These are phyloP conservation scores for Rubroboletus satanas DNA, from an alignment of 768 basidiomycete species.

Conservation along the genomic window DNA sequence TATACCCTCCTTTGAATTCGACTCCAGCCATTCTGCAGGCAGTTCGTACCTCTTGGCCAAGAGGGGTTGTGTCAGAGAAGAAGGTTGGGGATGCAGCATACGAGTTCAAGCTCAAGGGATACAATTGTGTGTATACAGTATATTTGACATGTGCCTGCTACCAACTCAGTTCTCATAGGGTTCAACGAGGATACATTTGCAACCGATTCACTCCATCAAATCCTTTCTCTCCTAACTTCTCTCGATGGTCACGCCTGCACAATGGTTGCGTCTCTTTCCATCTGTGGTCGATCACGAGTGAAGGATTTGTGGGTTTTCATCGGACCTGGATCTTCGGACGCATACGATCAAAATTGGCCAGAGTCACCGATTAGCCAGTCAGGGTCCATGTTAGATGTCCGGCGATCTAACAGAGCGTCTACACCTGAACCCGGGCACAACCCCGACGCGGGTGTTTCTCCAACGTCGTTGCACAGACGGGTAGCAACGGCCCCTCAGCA, in stretches of 20 bases:
- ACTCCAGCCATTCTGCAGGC: constrained; percentile 82
- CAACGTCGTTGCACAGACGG: constrained; percentile 30
- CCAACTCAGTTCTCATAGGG: constrained; percentile 43
- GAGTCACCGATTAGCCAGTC: constrained; percentile 35
- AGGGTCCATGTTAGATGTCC: constrained; percentile 35
- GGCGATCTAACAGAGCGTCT: constrained; percentile 32
- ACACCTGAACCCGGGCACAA: constrained; percentile 29
- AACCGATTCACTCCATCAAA: constrained; percentile 67
- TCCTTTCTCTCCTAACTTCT: constrained; percentile 60
- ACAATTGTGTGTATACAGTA: constrained; percentile 54
- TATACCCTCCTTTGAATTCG: constrained; percentile 68
- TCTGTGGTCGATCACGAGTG: constrained; percentile 65
- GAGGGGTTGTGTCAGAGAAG: constrained; percentile 75
- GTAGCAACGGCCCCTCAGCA: constrained; percentile 32
- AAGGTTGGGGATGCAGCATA: constrained; percentile 67
- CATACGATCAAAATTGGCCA: constrained; percentile 31
- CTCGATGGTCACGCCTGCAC: constrained; percentile 67
- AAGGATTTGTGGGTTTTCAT: constrained; percentile 81
- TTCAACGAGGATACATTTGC: constrained; percentile 77
- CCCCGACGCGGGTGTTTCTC: constrained; percentile 22
- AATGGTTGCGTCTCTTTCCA: constrained; percentile 65
- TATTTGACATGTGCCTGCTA: constrained; percentile 12
- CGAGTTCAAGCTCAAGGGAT: constrained; percentile 80
- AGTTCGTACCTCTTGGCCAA: constrained; percentile 73
- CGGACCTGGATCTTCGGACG: constrained; percentile 41